Base-by-base conservation (phyloP, 2,329 filamentous ascomycete species). In the Akanthomyces dipterigenus region DNA sequence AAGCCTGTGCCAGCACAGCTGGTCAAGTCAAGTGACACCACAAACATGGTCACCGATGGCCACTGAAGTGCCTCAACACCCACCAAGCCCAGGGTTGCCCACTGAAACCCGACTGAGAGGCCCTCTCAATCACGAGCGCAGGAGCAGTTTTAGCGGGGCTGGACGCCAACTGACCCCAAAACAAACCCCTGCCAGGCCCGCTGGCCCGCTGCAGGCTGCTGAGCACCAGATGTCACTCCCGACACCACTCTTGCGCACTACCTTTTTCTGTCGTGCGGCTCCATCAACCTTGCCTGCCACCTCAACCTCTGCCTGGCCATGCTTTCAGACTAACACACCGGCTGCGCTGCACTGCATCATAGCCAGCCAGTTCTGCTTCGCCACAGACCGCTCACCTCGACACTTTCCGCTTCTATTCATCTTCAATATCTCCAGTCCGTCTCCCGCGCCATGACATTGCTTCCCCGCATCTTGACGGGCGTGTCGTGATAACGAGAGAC, bases 401-500 rank as follows among this genome's bases (percentile, higher is more conserved):
- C 36, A 5, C n/a, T 11, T 36, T 51, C 36, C 24, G 7, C 11
- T 40, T 31, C 11, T n/a, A 34, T 38, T n/a, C 11, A 42, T 43
- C 56, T 36, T 3, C 36, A 43, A 43, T 24, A 48, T 61, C 51
- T 31, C 12, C 12, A 24, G 3, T 43, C 36, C 12, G n/a, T 38
- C 49, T 24, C 18, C 40, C 50, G 14, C 43, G 51, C 51, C 49
- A 61, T 61, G 59, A 55, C 34, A 31, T n/a, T 31, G 42, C 18
- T 61, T 54, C 59, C 59, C 59, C 59, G 59, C 59, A 61, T 55
- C 59, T 61, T 55, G 59, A 54, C 45, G 42, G 59, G 51, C 26
- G 46, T 45, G 56, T 59, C 46, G 56, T 59, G 56, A 59, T 57
- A 38, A 28, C 26, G 18, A 45, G 24, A 11, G 8, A 43, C 14